Base-by-base conservation (phyloP, 352 stramenopile species). In the Pythium periplocum region DNA sequence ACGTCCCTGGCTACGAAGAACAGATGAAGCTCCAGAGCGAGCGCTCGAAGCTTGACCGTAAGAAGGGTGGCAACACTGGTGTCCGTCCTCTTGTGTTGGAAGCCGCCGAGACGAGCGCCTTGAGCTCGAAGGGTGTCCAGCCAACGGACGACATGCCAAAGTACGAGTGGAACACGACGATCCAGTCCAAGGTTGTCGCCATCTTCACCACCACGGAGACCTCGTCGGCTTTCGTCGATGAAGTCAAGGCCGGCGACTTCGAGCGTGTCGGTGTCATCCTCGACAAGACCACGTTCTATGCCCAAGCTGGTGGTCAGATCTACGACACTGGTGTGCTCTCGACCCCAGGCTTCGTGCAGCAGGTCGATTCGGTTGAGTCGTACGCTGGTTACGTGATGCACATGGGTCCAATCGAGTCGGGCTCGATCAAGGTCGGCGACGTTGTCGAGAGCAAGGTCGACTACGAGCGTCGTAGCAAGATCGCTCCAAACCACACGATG, bases 401-500 rank as follows among this genome's bases (percentile, higher is more conserved):
- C 68, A 95, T 95, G 55, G 95, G 96, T 48, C 75, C 86, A 0
- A 64, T 96, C 45, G 48, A 65, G 7, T 68, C 58, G 12, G 87
- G 84, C 8, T 70, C 68, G 30, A 72, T 95, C 53, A 87, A 88
- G 55, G 83, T 98, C 39, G 93, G 91, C 43, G 82, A 96, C 57
- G 53, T 57, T 4, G 87, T 98, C 6, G 73, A 81, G 45, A 91
- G 81, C 41, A 55, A 91, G 42, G 97, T 99, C 4, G 95, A 99
- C 78, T 99, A 99, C 55, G 69, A 75, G 43, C 80, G 91, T 43
- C 85, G 97, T 61, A 70, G 81, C 60, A 87, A 94, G 66, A 79
- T 99, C 48, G 96, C 95, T 36, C 96, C 96, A 6, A 99, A 99
- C 72, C 97, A 99, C 78, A 98, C 96, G 50, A 99, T 99, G 95